Evolutionary conservation across 2,329 filamentous ascomycete species (phyloP).

Genomic region (Hypoxylon rubiginosum): DNA sequence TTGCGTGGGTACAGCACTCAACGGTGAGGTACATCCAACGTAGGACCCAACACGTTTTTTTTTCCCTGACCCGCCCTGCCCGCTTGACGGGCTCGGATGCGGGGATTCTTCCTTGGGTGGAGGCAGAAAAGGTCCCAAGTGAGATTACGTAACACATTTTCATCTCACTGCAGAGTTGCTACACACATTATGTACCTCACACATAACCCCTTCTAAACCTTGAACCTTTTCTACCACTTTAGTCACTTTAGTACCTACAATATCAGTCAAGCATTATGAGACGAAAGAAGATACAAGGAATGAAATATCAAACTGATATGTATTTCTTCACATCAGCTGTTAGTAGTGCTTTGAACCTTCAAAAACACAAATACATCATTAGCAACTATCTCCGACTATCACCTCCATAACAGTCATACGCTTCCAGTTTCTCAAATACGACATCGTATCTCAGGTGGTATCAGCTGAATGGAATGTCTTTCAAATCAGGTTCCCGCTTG

Average conservation of each 20-base stretch:
- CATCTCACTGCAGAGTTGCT: neutral
- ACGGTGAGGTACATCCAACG: constrained; percentile 19
- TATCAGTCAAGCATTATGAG: too few relatives aligned
- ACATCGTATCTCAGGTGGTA: neutral
- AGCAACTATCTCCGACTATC: neutral
- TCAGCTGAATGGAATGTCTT: constrained; percentile 12
- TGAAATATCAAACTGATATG: too few relatives aligned
- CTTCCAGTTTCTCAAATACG: neutral
- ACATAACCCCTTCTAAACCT: too few relatives aligned
- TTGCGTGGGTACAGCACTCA: constrained; percentile 44
- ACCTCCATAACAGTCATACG: neutral
- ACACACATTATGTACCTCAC: too few relatives aligned
- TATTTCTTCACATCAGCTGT: neutral
- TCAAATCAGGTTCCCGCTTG: constrained; percentile 17
- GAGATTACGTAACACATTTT: neutral
- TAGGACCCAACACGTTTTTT: constrained; percentile 11
- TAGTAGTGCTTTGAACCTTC: neutral
- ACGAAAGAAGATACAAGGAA: too few relatives aligned
- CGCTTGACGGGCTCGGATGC: neutral
- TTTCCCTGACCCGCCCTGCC: constrained; percentile 3
- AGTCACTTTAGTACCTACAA: too few relatives aligned
- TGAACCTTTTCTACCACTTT: too few relatives aligned
- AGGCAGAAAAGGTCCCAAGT: neutral
- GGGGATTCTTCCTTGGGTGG: constrained; percentile 9
- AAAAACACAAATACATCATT: neutral